Conservation (phyloP, 2,329 filamentous ascomycete species). For the Ophiostoma montium region DNA sequence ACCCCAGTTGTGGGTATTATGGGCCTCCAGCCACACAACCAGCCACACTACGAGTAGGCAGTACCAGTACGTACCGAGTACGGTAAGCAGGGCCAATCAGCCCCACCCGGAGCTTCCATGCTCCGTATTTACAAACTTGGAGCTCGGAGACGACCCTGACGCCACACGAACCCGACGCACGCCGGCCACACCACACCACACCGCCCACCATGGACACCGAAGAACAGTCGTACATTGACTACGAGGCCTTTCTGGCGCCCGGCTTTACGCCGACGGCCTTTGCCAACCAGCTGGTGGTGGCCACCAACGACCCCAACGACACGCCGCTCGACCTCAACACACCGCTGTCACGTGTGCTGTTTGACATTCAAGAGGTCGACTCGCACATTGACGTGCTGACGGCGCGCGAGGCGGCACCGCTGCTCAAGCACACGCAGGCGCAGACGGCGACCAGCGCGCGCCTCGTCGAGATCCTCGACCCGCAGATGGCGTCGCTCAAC, state of each 20-base stretch:
- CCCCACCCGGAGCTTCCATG: too few species aligned
- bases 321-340: slow-evolving; percentile 85
- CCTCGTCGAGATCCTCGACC: slow-evolving; percentile 63
- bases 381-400: slow-evolving; percentile 87
- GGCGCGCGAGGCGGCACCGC: slow-evolving; percentile 65
- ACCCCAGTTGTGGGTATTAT: too few species aligned
- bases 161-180: too few species aligned
- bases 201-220: slow-evolving; percentile 23
- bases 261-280: slow-evolving; percentile 69
- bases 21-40: too few species aligned
- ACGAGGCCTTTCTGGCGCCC: slow-evolving; percentile 76
- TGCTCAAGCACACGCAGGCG: slow-evolving; percentile 63
- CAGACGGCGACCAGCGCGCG: slow-evolving; percentile 59
- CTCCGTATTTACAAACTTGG: too few species aligned
- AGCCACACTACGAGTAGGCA: too few species aligned
- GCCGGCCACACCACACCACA: too few species aligned
- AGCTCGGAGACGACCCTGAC: too few species aligned
- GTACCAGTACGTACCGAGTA: too few species aligned
- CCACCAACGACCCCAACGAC: slow-evolving; percentile 86
- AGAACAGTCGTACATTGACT: slow-evolving; percentile 81
- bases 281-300: slow-evolving; percentile 75
- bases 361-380: slow-evolving; percentile 94
- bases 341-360: slow-evolving; percentile 81
- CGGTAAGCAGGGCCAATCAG: too few species aligned
- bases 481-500: slow-evolving; percentile 65